Conservation (phyloP, 306 rosid genomes). For the Trifolium repens region DNA sequence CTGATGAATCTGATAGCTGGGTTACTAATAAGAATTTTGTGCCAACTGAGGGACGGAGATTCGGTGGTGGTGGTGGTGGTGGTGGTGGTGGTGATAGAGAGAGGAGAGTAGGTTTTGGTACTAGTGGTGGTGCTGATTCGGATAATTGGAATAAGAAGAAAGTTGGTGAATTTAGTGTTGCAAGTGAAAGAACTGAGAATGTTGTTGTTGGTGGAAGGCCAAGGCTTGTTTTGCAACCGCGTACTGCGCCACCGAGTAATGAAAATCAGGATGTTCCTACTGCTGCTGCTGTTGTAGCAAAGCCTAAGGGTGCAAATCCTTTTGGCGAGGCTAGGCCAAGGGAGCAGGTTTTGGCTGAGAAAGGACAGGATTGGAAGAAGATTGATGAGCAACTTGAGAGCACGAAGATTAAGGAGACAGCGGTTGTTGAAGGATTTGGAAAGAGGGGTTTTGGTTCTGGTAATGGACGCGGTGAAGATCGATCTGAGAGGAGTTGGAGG, state of each 20-base stretch:
- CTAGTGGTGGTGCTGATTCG: constrained; percentile 67
- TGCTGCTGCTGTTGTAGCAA: constrained; percentile 42
- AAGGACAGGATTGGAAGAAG: constrained; percentile 92
- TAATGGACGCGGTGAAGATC: constrained; percentile 51
- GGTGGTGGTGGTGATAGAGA: constrained; percentile 53
- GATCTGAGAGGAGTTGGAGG: constrained; percentile 76
- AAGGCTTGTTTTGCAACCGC: constrained; percentile 79
- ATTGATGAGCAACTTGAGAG: constrained; percentile 84
- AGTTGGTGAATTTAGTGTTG: constrained; percentile 43
- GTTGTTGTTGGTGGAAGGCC: constrained; percentile 59
- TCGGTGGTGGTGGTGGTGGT: no score
- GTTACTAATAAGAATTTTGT: constrained; percentile 56
- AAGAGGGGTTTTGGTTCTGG: constrained; percentile 64
- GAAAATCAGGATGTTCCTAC: constrained; percentile 45
- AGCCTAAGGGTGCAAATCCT: constrained; percentile 67
- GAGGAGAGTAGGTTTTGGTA: constrained; percentile 61
- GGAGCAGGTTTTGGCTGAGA: constrained; percentile 93
- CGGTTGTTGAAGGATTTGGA: constrained; percentile 51
- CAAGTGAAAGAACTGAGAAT: constrained; percentile 44
- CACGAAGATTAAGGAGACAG: constrained; percentile 63
- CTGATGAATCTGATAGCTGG: constrained; percentile 92
- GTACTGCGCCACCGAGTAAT: constrained; percentile 55
- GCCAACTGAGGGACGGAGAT: constrained; percentile 71
- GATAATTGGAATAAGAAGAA: constrained; percentile 67
- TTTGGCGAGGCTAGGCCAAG: constrained; percentile 94